Evolutionary conservation across 1,139 yeast genomes (phyloP), one percentile per base, ranked within the genome.

Genomic region (Chernovozyma sophiae-reginae): DNA sequence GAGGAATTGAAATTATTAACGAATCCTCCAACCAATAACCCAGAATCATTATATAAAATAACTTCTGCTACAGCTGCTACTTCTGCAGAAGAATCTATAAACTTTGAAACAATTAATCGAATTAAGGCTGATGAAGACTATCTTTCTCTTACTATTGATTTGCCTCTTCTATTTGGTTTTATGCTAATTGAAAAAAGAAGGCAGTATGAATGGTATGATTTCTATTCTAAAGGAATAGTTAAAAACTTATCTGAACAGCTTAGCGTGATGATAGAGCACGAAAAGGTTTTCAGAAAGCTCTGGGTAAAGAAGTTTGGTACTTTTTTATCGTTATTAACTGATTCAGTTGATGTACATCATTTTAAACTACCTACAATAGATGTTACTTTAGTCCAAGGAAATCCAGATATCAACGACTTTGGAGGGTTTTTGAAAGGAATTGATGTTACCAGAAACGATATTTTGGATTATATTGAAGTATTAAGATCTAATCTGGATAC

Each of bases 131-230:
- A 60, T 13, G 81, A 77, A 49, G 66, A 74, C 34, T 62, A 64
- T 37, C 53, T 77, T 12, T 70, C 80, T 1, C 51, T 74, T 13
- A 80, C 86, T 2, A 72, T 81, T 14, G 96, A 87, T 53, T 56
- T 89, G 35, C 97, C 97, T 0, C 61, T 86, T 29, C 60, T 87
- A 1, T 86, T 86, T 54, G 97, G 97, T 1, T 73, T 85, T 22
- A 71, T 81, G 53, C 53, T 86, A 18, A 73, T 89, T 31, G 96
- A 90, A 50, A 69, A 68, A 34, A 60, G 84, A 38, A 72, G 95
- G 36, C 80, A 92, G 43, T 63, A 65, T 31, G 79, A 78, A 44
- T 86, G 95, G 94, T 63, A 72, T 19, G 71, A 71, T 34, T 68
- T 68, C 43, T 74, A 74, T 34, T 58, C 83, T 30, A 70, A 72